phyloP scores from a whole-genome alignment of 2,329 filamentous ascomycete genomes.

The Diaporthe sp. region DNA sequence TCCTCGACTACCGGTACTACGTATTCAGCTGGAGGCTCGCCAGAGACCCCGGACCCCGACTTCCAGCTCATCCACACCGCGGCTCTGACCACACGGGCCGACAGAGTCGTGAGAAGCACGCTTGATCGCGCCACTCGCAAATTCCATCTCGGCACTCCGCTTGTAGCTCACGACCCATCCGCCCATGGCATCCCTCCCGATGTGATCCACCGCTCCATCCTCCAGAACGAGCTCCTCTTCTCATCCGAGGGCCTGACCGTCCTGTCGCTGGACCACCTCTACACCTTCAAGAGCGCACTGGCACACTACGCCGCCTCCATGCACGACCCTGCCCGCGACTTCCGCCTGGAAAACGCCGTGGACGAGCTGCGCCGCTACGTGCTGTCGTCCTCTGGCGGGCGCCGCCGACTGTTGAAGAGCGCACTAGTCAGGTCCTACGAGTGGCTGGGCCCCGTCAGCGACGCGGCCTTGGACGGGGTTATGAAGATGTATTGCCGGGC shows the following conservation, averaged over 20 bases:
- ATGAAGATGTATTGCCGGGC: constrained; percentile 69
- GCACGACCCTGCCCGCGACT: constrained; percentile 49
- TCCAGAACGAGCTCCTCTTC: constrained; percentile 74
- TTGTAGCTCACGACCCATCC: constrained; percentile 47
- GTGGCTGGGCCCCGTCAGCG: constrained; percentile 65
- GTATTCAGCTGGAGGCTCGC: constrained; percentile 40
- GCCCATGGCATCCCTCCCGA: constrained; percentile 63
- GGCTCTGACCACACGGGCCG: constrained; percentile 60
- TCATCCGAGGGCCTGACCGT: constrained; percentile 71
- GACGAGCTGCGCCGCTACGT: constrained; percentile 74
- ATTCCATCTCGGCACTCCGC: constrained; percentile 26
- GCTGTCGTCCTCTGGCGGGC: constrained; percentile 61
- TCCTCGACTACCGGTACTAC: constrained; percentile 47
- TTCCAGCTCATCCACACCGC: constrained; percentile 66
- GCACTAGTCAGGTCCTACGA: constrained; percentile 69
- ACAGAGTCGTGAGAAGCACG: constrained; percentile 61
- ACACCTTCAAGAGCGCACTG: constrained; percentile 74
- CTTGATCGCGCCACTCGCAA: constrained; percentile 65
- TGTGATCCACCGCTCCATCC: constrained; percentile 68
- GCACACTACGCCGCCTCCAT: constrained; percentile 66
- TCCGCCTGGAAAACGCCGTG: constrained; percentile 71
- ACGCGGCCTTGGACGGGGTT: constrained; percentile 66
- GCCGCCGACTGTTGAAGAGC: constrained; percentile 62
- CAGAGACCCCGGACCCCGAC: constrained; percentile 57
- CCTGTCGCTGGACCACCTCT: constrained; percentile 72